Conservation (phyloP, 495 filamentous ascomycete genomes). For the Tricharina praecox region DNA sequence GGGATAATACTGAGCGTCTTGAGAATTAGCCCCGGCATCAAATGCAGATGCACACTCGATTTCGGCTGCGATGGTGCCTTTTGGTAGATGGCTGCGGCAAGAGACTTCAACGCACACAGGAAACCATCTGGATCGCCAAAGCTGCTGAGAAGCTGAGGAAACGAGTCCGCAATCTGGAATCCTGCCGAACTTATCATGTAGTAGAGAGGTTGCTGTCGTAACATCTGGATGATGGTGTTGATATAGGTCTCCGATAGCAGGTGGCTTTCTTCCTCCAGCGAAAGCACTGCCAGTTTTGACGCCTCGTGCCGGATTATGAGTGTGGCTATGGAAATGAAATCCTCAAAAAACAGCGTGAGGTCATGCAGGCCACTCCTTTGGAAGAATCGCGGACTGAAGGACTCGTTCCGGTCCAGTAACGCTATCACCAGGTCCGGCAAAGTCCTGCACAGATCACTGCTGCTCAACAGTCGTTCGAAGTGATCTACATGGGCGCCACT, state of each 20-base stretch:
- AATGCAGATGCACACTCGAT: background rate
- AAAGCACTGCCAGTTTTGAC: constrained; percentile 12
- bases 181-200: background rate
- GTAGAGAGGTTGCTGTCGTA: background rate
- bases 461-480: background rate
- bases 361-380: constrained; percentile 8
- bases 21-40: background rate
- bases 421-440: background rate
- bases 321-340: constrained; percentile 17
- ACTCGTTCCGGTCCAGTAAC: background rate
- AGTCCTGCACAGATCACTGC: background rate
- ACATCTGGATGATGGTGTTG: background rate
- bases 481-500: background rate
- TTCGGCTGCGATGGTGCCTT: constrained; percentile 19
- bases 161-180: background rate
- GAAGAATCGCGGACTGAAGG: background rate
- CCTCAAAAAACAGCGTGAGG: constrained; percentile 11
- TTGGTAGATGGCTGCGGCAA: constrained; percentile 7
- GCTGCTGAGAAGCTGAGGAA: constrained; percentile 1
- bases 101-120: background rate
- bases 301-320: constrained; percentile 20
- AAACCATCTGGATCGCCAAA: background rate
- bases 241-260: background rate
- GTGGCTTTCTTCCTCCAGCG: constrained; percentile 5
- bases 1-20: background rate